Evolutionary conservation across 345 rosid species (phyloP).

Genomic region (Citrus maxima): DNA sequence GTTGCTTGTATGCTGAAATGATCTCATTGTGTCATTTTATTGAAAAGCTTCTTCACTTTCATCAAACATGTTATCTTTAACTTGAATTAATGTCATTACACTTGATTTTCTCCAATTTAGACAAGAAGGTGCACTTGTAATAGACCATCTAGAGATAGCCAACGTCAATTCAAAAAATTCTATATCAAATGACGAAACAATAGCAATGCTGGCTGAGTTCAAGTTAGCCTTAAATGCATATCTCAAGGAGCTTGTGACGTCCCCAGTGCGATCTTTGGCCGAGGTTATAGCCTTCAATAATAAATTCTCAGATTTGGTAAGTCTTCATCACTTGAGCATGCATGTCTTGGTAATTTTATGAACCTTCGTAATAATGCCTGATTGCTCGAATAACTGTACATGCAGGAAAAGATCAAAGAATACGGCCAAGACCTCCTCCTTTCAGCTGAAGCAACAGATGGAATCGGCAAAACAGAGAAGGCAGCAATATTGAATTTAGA

Average conservation of each 20-base stretch:
- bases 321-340: neutral
- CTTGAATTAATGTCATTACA: neutral
- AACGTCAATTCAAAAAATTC: neutral
- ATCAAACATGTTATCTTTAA: too few relatives aligned
- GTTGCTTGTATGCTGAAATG: too few relatives aligned
- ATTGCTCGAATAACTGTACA: neutral
- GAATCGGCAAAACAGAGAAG: conserved; percentile 18
- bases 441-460: conserved; percentile 22
- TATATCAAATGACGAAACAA: neutral
- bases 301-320: conserved; percentile 28
- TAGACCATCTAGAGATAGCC: conserved; percentile 24
- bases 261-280: conserved; percentile 36
- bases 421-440: conserved; percentile 23
- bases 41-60: too few relatives aligned
- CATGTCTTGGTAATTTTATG: neutral
- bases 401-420: conserved; percentile 34
- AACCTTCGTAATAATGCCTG: too few relatives aligned
- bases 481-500: conserved; percentile 16
- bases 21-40: too few relatives aligned
- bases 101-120: conserved; percentile 12
- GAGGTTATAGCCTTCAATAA: conserved; percentile 33
- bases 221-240: conserved; percentile 30
- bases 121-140: conserved; percentile 29
- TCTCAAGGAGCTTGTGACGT: conserved; percentile 22
- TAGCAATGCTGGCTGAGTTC: conserved; percentile 30